Percentiles rank a stretch among this genome's conserved stretches.
phyloP scores from a whole-genome alignment of 371 early-diverging fungal genomes.

The Mortierella sp. region DNA sequence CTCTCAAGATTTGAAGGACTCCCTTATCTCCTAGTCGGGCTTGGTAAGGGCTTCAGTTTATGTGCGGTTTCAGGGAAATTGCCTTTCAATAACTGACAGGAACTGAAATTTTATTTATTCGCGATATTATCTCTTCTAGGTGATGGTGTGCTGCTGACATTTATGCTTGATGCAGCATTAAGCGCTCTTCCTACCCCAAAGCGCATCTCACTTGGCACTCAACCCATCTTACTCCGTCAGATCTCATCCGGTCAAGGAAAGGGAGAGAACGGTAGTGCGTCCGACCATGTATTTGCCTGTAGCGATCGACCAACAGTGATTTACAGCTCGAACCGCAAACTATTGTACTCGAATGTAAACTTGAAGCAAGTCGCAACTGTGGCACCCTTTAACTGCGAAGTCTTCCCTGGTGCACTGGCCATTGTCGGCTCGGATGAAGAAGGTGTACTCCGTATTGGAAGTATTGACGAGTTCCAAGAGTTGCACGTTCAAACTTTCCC shows the following conservation, averaged over 20 bases:
- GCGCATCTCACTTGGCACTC: slow-evolving; percentile 80
- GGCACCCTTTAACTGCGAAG: slow-evolving; percentile 68
- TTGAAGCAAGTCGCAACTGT: slow-evolving; percentile 72
- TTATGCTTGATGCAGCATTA: slow-evolving; percentile 59
- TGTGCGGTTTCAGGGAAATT: not conserved
- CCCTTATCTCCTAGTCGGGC: slow-evolving; percentile 77
- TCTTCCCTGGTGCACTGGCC: slow-evolving; percentile 72
- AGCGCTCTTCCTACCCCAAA: slow-evolving; percentile 70
- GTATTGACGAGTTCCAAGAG: slow-evolving; percentile 82
- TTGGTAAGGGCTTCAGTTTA: slow-evolving; percentile 62
- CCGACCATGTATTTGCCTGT: slow-evolving; percentile 78
- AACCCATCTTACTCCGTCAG: slow-evolving; percentile 77
- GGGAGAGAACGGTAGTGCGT: slow-evolving; percentile 1
- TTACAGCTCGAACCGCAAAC: slow-evolving; percentile 68
- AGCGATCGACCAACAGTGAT: slow-evolving; percentile 90
- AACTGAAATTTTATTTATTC: not conserved
- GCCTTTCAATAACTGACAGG: not conserved
- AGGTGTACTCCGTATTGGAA: slow-evolving; percentile 71
- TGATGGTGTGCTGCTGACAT: slow-evolving; percentile 82
- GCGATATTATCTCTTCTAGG: slow-evolving; percentile 61
- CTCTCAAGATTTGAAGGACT: slow-evolving; percentile 70
- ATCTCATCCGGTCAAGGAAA: slow-evolving; percentile 65
- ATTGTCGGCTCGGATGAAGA: slow-evolving; percentile 67
- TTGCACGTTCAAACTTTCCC: slow-evolving; percentile 83
- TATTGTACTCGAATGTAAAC: slow-evolving; percentile 86